phyloP scores from a whole-genome alignment of 2,329 filamentous ascomycete genomes.

The Spiromastix sp. region DNA sequence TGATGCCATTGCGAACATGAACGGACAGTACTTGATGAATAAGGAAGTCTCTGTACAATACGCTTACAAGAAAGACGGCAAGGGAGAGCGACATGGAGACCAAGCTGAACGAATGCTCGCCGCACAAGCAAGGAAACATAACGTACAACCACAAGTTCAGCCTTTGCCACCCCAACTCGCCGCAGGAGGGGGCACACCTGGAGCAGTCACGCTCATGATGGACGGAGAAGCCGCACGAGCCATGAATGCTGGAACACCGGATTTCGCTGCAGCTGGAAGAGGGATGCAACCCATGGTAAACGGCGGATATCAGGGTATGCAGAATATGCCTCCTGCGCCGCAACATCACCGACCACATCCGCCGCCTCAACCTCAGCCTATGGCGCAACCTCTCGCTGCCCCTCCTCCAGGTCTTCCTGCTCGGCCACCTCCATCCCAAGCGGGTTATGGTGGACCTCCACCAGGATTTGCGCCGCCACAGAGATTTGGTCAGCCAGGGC shows the following conservation, averaged over 20 bases:
- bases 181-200: constrained; percentile 27
- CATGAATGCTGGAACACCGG: constrained; percentile 15
- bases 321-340: constrained; percentile 25
- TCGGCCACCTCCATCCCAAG: constrained; percentile 58
- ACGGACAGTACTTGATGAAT: constrained; percentile 93
- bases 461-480: constrained; percentile 27
- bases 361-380: constrained; percentile 37
- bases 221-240: constrained; percentile 29
- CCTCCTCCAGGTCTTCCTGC: constrained; percentile 50
- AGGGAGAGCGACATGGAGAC: constrained; percentile 92
- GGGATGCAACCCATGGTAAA: constrained; percentile 24
- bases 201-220: constrained; percentile 35
- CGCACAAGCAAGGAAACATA: constrained; percentile 85
- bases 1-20: constrained; percentile 82
- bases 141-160: constrained; percentile 73
- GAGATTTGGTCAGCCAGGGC: constrained; percentile 27
- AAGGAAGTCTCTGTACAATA: constrained; percentile 96
- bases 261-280: constrained; percentile 24
- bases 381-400: constrained; percentile 39
- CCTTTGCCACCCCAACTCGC: constrained; percentile 66
- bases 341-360: constrained; percentile 37
- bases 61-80: constrained; percentile 98
- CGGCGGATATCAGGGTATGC: constrained; percentile 32
- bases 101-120: constrained; percentile 86
- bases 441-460: constrained; percentile 55